Percentiles rank a stretch among this genome's conserved stretches.
phyloP scores from a whole-genome alignment of 768 basidiomycete species.

The Tylopilus balloui region DNA sequence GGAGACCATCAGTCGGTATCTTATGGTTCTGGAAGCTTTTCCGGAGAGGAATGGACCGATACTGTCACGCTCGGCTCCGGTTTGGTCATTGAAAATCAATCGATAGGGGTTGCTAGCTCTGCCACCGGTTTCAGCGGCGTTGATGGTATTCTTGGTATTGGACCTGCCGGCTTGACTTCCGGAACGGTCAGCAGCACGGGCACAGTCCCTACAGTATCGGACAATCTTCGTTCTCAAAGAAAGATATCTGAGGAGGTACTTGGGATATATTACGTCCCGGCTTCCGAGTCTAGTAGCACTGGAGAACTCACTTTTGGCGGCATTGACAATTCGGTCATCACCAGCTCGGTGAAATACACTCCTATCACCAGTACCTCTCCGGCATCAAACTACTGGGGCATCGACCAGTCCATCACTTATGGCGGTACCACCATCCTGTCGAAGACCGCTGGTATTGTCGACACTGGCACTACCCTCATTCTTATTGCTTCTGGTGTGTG shows the following conservation, averaged over 20 bases:
- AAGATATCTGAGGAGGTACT: slow-evolving; percentile 25
- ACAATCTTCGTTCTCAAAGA: slow-evolving; percentile 32
- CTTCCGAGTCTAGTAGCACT: slow-evolving; percentile 5
- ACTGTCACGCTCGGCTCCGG: not conserved
- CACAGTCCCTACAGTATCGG: slow-evolving; percentile 31
- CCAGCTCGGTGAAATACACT: not conserved
- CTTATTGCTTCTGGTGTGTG: slow-evolving; percentile 22
- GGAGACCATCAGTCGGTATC: no score
- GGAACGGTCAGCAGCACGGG: slow-evolving; percentile 15
- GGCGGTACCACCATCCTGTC: slow-evolving; percentile 20
- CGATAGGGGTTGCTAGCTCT: not conserved
- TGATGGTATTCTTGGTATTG: slow-evolving; percentile 38
- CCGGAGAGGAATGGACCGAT: not conserved
- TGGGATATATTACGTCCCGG: slow-evolving; percentile 30
- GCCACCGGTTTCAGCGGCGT: not conserved
- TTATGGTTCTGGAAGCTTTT: not conserved
- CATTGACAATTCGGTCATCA: not conserved
- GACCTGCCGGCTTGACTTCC: slow-evolving; percentile 33
- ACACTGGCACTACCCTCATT: slow-evolving; percentile 32
- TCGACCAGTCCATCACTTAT: slow-evolving; percentile 31
- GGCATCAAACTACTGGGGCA: slow-evolving; percentile 17
- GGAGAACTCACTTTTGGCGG: slow-evolving; percentile 4
- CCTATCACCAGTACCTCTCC: not conserved
- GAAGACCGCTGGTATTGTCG: slow-evolving; percentile 31
- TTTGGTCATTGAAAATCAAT: not conserved